Evolutionary conservation across 2,329 filamentous ascomycete genomes (phyloP), one percentile per base, ranked within the genome.

Genomic region (Aspergillus glaucus): DNA sequence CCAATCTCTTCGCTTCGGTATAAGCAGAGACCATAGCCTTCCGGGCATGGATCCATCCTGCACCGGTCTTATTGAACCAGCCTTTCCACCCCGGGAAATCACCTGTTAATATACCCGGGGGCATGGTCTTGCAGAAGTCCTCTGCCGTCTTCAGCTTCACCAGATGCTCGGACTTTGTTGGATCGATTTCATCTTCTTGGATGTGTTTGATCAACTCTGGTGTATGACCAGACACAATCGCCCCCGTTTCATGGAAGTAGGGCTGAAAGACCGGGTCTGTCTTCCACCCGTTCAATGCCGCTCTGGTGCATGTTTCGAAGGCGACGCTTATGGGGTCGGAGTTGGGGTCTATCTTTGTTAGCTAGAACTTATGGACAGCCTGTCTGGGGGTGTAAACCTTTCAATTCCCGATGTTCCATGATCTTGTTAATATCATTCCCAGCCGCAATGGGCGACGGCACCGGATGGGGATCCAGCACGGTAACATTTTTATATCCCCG

Each of bases 41-140:
- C 10, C 70, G 65, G 3, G 79, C 77, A 53, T 76, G 75, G 2
- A 79, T 75, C 77, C 78, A 81, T 6, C 78, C 79, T 3, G 76
- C 75, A 6, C 72, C 58, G 4, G 50, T 46, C 28, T 55, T 57
- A 30, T 54, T 58, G 48, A 69, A 70, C 56, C 73, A 78, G 9
- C 77, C 77, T 54, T 72, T 72, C 77, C 78, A 79, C 5, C 68
- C 67, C 0, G 71, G 66, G 42, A 80, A 77, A 0, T 71, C 61
- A 2, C 77, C 76, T 1, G 75, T 77, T 22, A 79, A 57, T 0
- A 79, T 70, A 3, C 77, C 76, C 8, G 69, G 49, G 1, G 77
- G 76, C 78, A 80, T 79, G 0, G 77, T 75, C 10, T 60, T 64
- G 17, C 68, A 67, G 50, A 80, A 80, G 12, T 75, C 70, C 26